Evolutionary conservation across 805 yeast species (phyloP).

Genomic region (Maudiozyma turicensis): DNA sequence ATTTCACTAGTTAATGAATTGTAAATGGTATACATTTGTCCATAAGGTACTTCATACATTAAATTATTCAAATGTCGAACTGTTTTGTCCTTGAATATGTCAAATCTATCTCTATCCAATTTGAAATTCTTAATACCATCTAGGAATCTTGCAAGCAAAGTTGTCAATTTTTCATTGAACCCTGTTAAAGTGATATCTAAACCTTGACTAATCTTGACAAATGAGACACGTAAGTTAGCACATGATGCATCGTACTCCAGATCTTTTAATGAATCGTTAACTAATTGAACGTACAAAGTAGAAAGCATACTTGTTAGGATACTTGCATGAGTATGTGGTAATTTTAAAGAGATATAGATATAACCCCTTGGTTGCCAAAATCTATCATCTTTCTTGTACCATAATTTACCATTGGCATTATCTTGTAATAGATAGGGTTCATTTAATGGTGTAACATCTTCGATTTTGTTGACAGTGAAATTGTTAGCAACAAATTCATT

Average conservation of each 20-base stretch:
- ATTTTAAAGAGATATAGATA: conserved; percentile 51
- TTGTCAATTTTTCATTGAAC: conserved; percentile 70
- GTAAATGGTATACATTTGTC: conserved; percentile 58
- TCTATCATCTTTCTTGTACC: conserved; percentile 88
- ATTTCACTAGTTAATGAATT: conserved; percentile 61
- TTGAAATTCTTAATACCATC: conserved; percentile 41
- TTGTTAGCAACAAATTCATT: conserved; percentile 78
- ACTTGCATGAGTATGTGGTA: conserved; percentile 54
- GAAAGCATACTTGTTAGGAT: conserved; percentile 50
- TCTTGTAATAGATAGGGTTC: conserved; percentile 57
- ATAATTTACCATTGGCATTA: conserved; percentile 43
- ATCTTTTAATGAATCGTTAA: conserved; percentile 64
- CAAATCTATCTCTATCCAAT: conserved; percentile 50
- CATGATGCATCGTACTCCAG: conserved; percentile 74
- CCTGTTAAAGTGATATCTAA: conserved; percentile 61
- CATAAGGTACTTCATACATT: conserved; percentile 66
- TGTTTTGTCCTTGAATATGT: conserved; percentile 53
- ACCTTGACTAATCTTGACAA: conserved; percentile 60
- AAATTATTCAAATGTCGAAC: conserved; percentile 57
- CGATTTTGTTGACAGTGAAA: conserved; percentile 47
- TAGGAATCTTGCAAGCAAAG: conserved; percentile 52
- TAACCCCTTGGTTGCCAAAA: conserved; percentile 83
- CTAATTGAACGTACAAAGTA: conserved; percentile 53
- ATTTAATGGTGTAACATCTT: conserved; percentile 28
- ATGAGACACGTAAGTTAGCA: conserved; percentile 59